Conservation (phyloP, 805 yeast genomes). For the Spathaspora arborariae region DNA sequence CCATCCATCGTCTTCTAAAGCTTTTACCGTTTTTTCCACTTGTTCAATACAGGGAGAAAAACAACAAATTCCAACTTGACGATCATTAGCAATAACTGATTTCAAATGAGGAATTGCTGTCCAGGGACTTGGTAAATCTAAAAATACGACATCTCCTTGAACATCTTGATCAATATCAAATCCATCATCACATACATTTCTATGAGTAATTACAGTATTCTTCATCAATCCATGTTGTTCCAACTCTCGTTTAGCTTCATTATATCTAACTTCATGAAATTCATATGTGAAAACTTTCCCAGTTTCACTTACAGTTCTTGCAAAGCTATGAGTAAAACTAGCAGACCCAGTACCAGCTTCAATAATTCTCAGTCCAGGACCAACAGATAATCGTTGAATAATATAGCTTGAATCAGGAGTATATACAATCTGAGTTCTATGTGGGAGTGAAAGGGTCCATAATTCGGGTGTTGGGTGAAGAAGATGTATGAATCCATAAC, state of each 20-base stretch:
- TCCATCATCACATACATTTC: conserved; percentile 91
- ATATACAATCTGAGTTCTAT: conserved; percentile 95
- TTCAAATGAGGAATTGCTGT: conserved; percentile 78
- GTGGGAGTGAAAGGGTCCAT: conserved; percentile 96
- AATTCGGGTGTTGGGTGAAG: conserved; percentile 91
- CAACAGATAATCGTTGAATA: conserved; percentile 72
- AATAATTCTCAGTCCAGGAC: conserved; percentile 72
- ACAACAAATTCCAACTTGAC: conserved; percentile 77
- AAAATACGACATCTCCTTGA: conserved; percentile 72
- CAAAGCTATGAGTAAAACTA: conserved; percentile 88
- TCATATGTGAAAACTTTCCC: conserved; percentile 83
- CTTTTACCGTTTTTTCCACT: conserved; percentile 80
- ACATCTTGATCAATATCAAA: conserved; percentile 51
- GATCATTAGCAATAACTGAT: conserved; percentile 49
- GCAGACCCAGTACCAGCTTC: conserved; percentile 99
- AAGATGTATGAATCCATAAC: conserved; percentile 81
- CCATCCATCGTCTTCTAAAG: conserved; percentile 78
- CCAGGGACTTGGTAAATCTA: conserved; percentile 98
- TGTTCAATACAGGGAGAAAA: conserved; percentile 98
- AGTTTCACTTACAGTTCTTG: conserved; percentile 61
- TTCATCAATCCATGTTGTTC: conserved; percentile 60
- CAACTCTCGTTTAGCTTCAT: conserved; percentile 78
- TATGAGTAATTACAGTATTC: conserved; percentile 69
- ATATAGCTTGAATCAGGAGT: conserved; percentile 94
- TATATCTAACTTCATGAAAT: conserved; percentile 80